Base-by-base conservation (phyloP, 495 filamentous ascomycete genomes). In the Pyrenopolyporus hunteri region DNA sequence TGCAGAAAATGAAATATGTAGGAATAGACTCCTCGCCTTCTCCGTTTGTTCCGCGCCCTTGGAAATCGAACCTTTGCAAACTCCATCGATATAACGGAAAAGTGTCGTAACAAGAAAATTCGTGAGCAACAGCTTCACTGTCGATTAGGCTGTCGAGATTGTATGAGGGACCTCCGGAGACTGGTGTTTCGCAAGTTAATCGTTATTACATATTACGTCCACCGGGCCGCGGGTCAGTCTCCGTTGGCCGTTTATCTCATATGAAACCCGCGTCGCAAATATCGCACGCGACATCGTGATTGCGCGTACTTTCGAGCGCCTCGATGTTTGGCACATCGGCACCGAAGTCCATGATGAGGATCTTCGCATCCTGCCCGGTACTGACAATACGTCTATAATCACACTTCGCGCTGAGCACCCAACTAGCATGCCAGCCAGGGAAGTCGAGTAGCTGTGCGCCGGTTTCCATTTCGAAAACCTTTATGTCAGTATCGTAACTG, bases 381-480 rank as follows among this genome's bases (percentile, higher is more conserved):
- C 89, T 91, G 37, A 98, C 87, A 53, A 98, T 92, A 29, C 94
- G 83, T 42, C 93, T 80, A 71, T 97, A 97, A 72, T 98, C 94
- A 26, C 89, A 89, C 76, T 98, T 97, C 20, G 95, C 94, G 57
- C 89, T 91, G 35, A 98, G 74, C 65, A 97, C 95, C 95, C 95
- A 98, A 67, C 91, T 96, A 11, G 88, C 87, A 32, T 96, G 94
- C 91, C 91, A 98, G 49, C 89, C 86, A 13, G 89, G 88, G 59
- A 96, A 89, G 56, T 89, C 84, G 44, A 92, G 82, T 25, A 90
- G 80, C 32, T 87, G 76, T 40, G 85, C 78, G 23, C 92, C 92
- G 3, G 84, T 85, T 40, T 87, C 83, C 64, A 91, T 84, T 63
- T 96, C 89, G 71, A 89, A 97, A 4, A 97, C 91, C 74, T 94